Conservation (phyloP, 2,329 filamentous ascomycete genomes). For the Cadophora malorum region DNA sequence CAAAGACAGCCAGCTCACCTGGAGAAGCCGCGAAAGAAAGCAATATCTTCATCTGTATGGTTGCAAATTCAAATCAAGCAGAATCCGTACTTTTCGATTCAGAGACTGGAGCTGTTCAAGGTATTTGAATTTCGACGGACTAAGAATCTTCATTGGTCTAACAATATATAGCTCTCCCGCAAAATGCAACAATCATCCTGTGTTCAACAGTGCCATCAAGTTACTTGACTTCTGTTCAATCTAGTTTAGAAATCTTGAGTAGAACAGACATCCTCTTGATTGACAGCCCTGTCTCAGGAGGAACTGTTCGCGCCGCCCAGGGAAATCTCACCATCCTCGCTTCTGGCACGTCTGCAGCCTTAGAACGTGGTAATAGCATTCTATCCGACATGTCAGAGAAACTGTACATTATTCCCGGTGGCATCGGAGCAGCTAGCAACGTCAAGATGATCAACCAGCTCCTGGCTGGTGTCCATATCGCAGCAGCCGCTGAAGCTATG, state of each 20-base stretch:
- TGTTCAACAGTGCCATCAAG: conserved; percentile 73
- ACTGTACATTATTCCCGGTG: conserved; percentile 65
- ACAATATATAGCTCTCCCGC: conserved; percentile 50
- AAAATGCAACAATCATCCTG: conserved; percentile 67
- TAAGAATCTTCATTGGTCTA: not conserved
- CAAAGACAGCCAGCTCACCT: conserved; percentile 62
- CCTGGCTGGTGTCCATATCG: conserved; percentile 66
- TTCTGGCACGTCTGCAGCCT: conserved; percentile 60
- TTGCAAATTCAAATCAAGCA: conserved; percentile 73
- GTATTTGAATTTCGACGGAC: conserved; percentile 1
- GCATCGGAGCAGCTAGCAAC: conserved; percentile 63
- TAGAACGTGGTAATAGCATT: conserved; percentile 62
- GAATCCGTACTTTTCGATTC: conserved; percentile 68
- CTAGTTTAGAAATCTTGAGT: conserved; percentile 54
- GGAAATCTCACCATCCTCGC: conserved; percentile 80
- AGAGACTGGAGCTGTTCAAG: conserved; percentile 56
- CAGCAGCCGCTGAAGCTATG: conserved; percentile 63
- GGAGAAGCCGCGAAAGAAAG: conserved; percentile 64
- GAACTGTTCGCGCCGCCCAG: conserved; percentile 68
- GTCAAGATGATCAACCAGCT: conserved; percentile 70
- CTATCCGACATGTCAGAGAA: conserved; percentile 68
- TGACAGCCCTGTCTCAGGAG: conserved; percentile 75
- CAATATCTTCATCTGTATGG: conserved; percentile 74
- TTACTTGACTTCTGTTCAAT: conserved; percentile 67
- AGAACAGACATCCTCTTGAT: conserved; percentile 69